Base-by-base conservation (phyloP, 805 yeast genomes). In the Candida parachauliodes region DNA sequence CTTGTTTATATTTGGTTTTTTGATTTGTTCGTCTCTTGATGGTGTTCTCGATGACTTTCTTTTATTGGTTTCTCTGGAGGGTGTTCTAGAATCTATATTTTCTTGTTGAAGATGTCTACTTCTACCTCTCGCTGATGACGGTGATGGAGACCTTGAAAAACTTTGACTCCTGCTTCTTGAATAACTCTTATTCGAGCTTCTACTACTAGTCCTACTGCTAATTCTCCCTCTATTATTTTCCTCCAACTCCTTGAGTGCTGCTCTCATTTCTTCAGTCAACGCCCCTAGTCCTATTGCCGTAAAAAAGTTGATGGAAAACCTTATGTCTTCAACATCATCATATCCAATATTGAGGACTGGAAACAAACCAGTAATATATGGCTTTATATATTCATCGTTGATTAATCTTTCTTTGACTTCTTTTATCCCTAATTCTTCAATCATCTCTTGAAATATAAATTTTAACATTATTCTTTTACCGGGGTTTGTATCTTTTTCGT, bases 261-360 rank as follows among this genome's bases (percentile, higher is more conserved):
- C 72, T 60, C 98, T 75, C 94, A 89, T 83, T 1, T 65, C 74
- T 26, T 87, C 95, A 0, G 98, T 89, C 40, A 91, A 55, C 2
- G 74, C 71, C 31, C 97, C 97, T 34, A 91, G 57, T 0, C 94
- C 94, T 44, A 91, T 88, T 1, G 97, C 96, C 0, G 97, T 91
- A 59, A 91, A 91, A 55, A 73, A 91, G 54, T 91, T 91, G 54
- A 88, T 88, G 2, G 94, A 74, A 55, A 89, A 91, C 42, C 91
- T 68, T 10, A 82, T 62, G 46, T 75, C 63, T 8, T 77, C 81
- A 5, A 70, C 66, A 38, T 69, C 70, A 1, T 59, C 28, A 47
- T 47, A 42, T 6, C 47, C 31, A 20, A 55, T 59, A 11, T 59
- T 59, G 15, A 54, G 47, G 18, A 46, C 52, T 0, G 96, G 96